Evolutionary conservation across 768 basidiomycete species (phyloP).

Genomic region (Hygrocybe coccinea): DNA sequence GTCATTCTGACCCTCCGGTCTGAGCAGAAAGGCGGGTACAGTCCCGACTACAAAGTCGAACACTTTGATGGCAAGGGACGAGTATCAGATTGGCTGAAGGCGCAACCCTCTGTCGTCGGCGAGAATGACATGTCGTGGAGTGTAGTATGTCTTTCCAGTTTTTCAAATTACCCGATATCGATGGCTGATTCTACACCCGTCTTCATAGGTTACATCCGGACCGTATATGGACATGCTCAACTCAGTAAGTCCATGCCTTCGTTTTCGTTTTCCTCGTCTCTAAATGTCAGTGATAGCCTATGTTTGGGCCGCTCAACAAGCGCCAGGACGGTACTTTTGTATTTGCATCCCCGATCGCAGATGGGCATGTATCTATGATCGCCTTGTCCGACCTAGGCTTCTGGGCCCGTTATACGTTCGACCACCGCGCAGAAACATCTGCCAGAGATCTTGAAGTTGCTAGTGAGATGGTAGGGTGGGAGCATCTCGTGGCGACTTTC

Average conservation of each 20-base stretch:
- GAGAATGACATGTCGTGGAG: constrained; percentile 33
- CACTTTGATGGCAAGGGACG: constrained; percentile 42
- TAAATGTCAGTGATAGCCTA: constrained; percentile 14
- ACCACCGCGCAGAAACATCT: constrained; percentile 32
- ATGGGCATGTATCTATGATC: constrained; percentile 37
- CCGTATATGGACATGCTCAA: constrained; percentile 43
- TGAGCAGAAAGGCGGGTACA: constrained; percentile 19
- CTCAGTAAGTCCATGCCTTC: constrained; percentile 22
- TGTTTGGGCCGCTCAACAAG: constrained; percentile 33
- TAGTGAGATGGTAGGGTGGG: constrained; percentile 35
- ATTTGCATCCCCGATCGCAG: constrained; percentile 34
- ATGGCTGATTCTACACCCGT: too few species aligned
- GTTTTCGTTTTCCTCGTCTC: not conserved
- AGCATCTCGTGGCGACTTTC: constrained; percentile 35
- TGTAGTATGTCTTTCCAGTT: constrained; percentile 2
- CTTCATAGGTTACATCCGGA: constrained; percentile 27
- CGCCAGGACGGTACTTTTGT: constrained; percentile 38
- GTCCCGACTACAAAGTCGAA: constrained; percentile 32
- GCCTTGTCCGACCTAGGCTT: constrained; percentile 37
- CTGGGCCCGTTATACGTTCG: constrained; percentile 38
- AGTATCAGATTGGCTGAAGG: constrained; percentile 35
- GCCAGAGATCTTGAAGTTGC: constrained; percentile 35
- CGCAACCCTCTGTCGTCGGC: constrained; percentile 31
- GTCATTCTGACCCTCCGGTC: not conserved
- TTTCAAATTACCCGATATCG: too few species aligned